Conservation (phyloP, 352 stramenopile species). For the Phytophthora parvispora region DNA sequence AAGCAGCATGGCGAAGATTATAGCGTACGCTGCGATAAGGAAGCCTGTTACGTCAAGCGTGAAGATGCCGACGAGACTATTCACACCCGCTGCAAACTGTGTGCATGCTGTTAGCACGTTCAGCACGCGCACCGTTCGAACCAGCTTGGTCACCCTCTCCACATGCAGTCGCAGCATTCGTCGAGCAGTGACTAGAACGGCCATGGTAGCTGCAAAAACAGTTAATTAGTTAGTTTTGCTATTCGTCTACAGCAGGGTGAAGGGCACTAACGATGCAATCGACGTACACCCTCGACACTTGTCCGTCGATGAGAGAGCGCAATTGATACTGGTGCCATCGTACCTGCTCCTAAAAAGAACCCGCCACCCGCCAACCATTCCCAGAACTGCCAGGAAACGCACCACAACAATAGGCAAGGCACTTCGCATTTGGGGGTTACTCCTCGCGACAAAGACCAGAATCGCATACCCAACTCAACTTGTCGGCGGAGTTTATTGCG, state of each 20-base stretch:
- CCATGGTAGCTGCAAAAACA: not conserved
- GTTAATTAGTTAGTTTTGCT: too few relatives aligned
- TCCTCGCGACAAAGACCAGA: not conserved
- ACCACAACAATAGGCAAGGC: conserved; percentile 10
- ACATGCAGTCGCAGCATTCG: conserved; percentile 25
- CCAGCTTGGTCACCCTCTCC: conserved; percentile 40
- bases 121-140: conserved; percentile 39
- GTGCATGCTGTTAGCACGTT: conserved; percentile 55
- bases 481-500: not conserved
- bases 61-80: conserved; percentile 53
- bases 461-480: not conserved
- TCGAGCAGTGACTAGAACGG: conserved; percentile 7
- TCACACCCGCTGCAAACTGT: conserved; percentile 51
- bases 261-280: too few relatives aligned
- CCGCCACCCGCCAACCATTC: not conserved
- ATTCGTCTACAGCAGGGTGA: too few relatives aligned
- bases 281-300: not conserved
- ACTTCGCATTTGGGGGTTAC: conserved; percentile 8
- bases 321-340: not conserved
- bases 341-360: conserved; percentile 3
- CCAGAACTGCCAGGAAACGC: conserved; percentile 1
- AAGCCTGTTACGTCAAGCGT: conserved; percentile 44
- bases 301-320: not conserved
- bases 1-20: conserved; percentile 60
- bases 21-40: conserved; percentile 64